Conservation (phyloP, 1,284 basidiomycete genomes). For the Ustanciosporium gigantosporum region DNA sequence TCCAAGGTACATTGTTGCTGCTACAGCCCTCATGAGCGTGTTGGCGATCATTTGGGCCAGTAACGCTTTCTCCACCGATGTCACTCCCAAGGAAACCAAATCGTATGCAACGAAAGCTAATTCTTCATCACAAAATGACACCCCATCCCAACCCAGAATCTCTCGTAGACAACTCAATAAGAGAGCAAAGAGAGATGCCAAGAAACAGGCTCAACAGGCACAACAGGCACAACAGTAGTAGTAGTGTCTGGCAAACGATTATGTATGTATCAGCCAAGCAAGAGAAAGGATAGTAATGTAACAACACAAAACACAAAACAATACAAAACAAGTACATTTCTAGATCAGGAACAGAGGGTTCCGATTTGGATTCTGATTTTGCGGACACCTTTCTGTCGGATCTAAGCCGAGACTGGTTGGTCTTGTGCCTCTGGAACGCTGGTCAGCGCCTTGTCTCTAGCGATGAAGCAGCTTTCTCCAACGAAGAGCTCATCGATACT, state of each 20-base stretch:
- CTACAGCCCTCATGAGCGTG: slow-evolving; percentile 8
- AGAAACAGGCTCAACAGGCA: too few relatives aligned
- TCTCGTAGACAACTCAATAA: slow-evolving; percentile 23
- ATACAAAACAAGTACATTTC: too few relatives aligned
- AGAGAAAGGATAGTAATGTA: too few relatives aligned
- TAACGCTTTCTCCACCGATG: slow-evolving; percentile 8
- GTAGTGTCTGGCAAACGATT: too few relatives aligned
- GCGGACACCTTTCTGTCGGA: too few relatives aligned
- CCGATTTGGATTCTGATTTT: too few relatives aligned
- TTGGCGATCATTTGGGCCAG: slow-evolving; percentile 27
- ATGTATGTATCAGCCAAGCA: too few relatives aligned
- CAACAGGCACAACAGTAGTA: too few relatives aligned
- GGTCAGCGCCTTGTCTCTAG: slow-evolving; percentile 10
- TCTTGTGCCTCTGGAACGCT: not conserved
- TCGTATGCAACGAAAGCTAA: not conserved
- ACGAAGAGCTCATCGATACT: slow-evolving; percentile 30
- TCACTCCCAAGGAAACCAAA: not conserved
- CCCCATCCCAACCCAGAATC: not conserved
- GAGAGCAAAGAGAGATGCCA: slow-evolving; percentile 24
- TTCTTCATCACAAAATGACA: not conserved
- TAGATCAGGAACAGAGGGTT: too few relatives aligned
- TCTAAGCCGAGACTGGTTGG: not conserved
- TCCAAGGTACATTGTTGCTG: slow-evolving; percentile 12
- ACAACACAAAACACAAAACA: too few relatives aligned
- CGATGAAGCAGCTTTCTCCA: slow-evolving; percentile 14